phyloP scores from a whole-genome alignment of 352 stramenopile genomes.

The Plasmopara viticola region DNA sequence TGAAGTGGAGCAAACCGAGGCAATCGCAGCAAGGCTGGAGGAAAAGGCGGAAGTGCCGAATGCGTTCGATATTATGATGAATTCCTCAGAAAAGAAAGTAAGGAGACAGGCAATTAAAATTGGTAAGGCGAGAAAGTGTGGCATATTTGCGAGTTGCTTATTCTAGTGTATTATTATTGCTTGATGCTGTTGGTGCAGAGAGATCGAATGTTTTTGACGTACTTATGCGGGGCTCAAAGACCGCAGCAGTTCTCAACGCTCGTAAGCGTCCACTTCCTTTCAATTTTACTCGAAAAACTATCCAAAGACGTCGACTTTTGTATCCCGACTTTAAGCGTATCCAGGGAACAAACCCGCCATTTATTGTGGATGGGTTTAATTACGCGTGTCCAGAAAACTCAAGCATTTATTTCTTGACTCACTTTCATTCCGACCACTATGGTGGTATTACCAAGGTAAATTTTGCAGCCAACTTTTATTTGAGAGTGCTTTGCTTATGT shows the following conservation, averaged over 20 bases:
- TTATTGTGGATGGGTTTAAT: conserved; percentile 86
- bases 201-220: conserved; percentile 73
- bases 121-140: conserved; percentile 4
- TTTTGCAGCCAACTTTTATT: not conserved
- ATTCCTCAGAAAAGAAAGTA: conserved; percentile 21
- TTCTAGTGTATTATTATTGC: conserved; percentile 1
- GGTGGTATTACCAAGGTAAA: conserved; percentile 76
- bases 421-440: conserved; percentile 98
- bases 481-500: not conserved
- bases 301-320: conserved; percentile 14
- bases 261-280: conserved; percentile 25
- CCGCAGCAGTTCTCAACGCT: conserved; percentile 35
- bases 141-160: not conserved
- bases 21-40: conserved; percentile 15
- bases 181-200: conserved; percentile 13
- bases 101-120: conserved; percentile 5
- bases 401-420: conserved; percentile 93
- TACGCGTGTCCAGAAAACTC: conserved; percentile 69
- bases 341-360: conserved; percentile 61
- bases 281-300: conserved; percentile 25
- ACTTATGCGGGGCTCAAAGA: conserved; percentile 76
- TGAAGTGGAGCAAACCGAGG: conserved; percentile 22
- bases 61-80: conserved; percentile 59
- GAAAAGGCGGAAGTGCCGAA: conserved; percentile 17
- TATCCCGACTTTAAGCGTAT: conserved; percentile 83